Evolutionary conservation across 2,329 filamentous ascomycete species (phyloP), one percentile per base, ranked within the genome.

Genomic region (Uncinocarpus reesii): DNA sequence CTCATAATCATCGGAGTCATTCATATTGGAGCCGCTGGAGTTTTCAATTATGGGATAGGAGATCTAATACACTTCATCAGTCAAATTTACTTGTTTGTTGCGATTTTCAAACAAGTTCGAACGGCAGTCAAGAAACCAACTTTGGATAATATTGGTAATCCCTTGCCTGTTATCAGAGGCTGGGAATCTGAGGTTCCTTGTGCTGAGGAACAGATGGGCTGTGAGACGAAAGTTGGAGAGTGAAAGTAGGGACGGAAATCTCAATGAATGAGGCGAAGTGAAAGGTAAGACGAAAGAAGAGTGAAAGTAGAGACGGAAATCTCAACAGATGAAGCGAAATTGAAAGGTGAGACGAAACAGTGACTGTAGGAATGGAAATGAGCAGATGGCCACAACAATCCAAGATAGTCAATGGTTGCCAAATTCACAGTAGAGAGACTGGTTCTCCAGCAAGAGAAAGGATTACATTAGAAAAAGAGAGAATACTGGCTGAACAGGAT

Each of bases 1-100:
- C 18, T 51, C 48, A 7, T 40, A 32, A 4, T 51, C 5, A 32
- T 56, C 55, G 52, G 57, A 50, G 16, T 42, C 46, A 8, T 34
- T 38, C 49, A 47, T 58, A 10, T 37, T 50, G 34, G n/a, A 31
- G 20, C 5, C 7, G 16, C 18, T 5, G 7, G 11, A 28, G 21
- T 29, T 42, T 18, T 43, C 37, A 21, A 8, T 11, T 26, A 3
- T 10, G 6, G 15, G 13, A 28, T 20, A 32, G 15, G 13, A 32
- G 15, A 21, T n/a, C 40, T 32, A 31, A 21, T 10, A 24, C 7
- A 18, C 16, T 31, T 10, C 32, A 5, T 42, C 16, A 42, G 20
- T 16, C n/a, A n/a, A n/a, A n/a, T n/a, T n/a, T 20, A 32, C 21
- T 20, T 32, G 20, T 18, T 20, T n/a, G 20, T 16, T 10, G n/a